Evolutionary conservation across 2,329 filamentous ascomycete genomes (phyloP), one percentile per base, ranked within the genome.

Genomic region (Acephala macrosclerotiorum): DNA sequence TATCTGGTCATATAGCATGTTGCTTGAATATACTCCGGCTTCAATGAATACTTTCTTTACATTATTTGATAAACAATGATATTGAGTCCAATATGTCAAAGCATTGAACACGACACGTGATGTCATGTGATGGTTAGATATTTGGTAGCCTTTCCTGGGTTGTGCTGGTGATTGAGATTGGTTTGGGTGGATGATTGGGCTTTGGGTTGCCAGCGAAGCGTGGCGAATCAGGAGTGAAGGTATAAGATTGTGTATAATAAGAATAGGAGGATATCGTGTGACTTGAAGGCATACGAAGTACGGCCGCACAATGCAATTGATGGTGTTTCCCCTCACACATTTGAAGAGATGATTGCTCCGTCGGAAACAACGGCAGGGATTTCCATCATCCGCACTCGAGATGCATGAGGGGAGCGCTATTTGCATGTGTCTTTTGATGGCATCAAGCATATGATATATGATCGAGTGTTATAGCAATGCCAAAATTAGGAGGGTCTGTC

Each of bases 161-260:
- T 42, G 12, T 6, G n/a, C n/a, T n/a, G n/a, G n/a, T n/a, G n/a
- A n/a, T n/a, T n/a, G 18, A n/a, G 38, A 16, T 42, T n/a, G 18
- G 14, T 42, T n/a, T 42, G 38, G 38, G 29, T 33, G 29, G 45
- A 49, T 53, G 49, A 53, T 53, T 53, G 49, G 49, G 2, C 16
- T 29, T 11, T 18, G 26, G 22, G 18, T 29, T 53, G 49, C 49
- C 49, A 53, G 18, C 49, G 18, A 26, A 53, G 49, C 49, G 49
- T 25, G 12, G 26, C 33, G 25, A 49, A 8, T 29, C 9, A 9
- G 6, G 11, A 9, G 3, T 33, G 26, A 53, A 53, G 49, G 14
- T 29, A 53, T 53, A 53, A 25, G 49, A 25, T 53, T 18, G n/a
- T n/a, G n/a, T n/a, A 53, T 29, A 25, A 53, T 14, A n/a, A 53